Evolutionary conservation across 192 early-diverging fungal genomes (phyloP), one percentile per base, ranked within the genome.

Genomic region (Blastocladiella britannica): DNA sequence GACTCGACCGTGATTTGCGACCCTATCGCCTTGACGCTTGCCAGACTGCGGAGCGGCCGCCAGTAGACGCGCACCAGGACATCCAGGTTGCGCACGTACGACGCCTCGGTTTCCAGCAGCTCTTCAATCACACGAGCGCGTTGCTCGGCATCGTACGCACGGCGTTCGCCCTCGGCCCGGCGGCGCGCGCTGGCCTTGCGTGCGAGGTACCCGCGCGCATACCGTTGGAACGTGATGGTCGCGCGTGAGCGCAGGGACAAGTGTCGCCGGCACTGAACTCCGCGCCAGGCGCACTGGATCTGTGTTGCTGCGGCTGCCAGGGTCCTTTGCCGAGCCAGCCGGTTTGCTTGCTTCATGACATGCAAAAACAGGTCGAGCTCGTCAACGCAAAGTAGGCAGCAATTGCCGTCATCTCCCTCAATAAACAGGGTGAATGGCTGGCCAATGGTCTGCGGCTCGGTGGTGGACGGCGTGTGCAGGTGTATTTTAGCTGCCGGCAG

Each of bases 91-190:
- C 20, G 23, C 3, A 56, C 26, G 22, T 56, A 56, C 23, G 28
- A 29, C 25, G 22, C 30, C 23, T 56, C 55, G 23, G 55, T 56
- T 4, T 18, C 26, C 18, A 56, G 24, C 26, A 56, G 22, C 6
- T 56, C 55, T 4, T 29, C 28, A 18, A 56, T 30, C 7, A 56
- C 26, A 20, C 55, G 24, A 8, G 55, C 30, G 28, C 55, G 26
- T 20, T 56, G 55, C 15, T 27, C 28, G 26, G 20, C 26, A 27
- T 20, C 18, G 1, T 9, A 47, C 6, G n/a, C 15, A 1, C 15
- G 15, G 37, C 37, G 37, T 20, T 47, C 15, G 2, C 12, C 15
- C 15, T 47, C 15, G 15, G 37, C 37, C 15, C 12, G 15, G 37
- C n/a, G 37, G 2, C 15, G 15, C 15, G n/a, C 15, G 1, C 12